Base-by-base conservation (phyloP, 2,329 filamentous ascomycete genomes). In the Chrysoporthe austroafricana region DNA sequence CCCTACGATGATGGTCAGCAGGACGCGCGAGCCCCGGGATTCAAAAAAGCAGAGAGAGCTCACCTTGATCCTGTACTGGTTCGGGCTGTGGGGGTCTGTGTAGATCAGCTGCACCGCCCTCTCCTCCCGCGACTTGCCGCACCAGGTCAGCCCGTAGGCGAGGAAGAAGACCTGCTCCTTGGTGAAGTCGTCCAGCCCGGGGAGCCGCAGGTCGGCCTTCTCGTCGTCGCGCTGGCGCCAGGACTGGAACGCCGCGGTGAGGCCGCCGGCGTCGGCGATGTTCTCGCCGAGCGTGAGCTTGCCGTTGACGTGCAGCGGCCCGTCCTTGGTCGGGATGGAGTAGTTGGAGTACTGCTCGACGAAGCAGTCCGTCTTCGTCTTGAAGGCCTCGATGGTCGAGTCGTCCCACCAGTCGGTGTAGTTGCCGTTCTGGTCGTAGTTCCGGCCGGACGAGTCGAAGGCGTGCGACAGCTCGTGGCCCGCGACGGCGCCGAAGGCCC, bases 101-200 rank as follows among this genome's bases (percentile, higher is more conserved):
- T 88, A 87, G 62, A 91, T 85, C 1, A 82, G 78, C 64, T 83
- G 80, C 44, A 89, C 82, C 5, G 86, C 85, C 6, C 83, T 80
- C 71, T 88, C 87, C 69, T 86, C 84, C 7, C 86, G 84, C 2
- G 79, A 84, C 80, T 90, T 90, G 46, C 86, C 84, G 74, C 91
- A 93, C 88, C 88, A 92, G 78, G 83, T 85, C 71, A 87, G 89
- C 3, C 80, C 84, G 74, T 86, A 92, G 2, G 84, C 84, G 42
- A 92, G 81, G 73, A 91, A 92, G 79, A 92, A 92, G 4, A 92
- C 76, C 76, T 92, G 89, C 70, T 91, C 89, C 69, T 89, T 87
- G 0, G 85, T 86, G 70, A 91, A 91, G 26, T 79, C 71, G 4
- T 86, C 82, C 7, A 92, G 75, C 0, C 90, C 90, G 0, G 88